These are phyloP conservation scores for Russula dissimulans DNA, from an alignment of 768 basidiomycete species.

Conservation along the genomic window DNA sequence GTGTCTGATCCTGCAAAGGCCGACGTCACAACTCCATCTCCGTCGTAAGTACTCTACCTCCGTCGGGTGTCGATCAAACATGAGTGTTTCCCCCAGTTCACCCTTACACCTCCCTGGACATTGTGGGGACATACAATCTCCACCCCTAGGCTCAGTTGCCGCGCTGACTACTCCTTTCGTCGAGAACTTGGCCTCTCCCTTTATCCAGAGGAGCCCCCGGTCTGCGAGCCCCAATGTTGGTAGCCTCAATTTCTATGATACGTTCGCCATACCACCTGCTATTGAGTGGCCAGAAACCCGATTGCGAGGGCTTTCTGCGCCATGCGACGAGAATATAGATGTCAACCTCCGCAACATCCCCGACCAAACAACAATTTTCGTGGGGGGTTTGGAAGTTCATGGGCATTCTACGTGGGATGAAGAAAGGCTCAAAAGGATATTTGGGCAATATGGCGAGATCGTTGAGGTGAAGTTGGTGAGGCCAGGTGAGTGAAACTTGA, in stretches of 20 bases:
- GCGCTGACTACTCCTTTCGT: slow-evolving; percentile 13
- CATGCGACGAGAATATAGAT: slow-evolving; percentile 9
- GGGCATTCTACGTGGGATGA: slow-evolving; percentile 64
- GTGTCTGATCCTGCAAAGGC: neutral
- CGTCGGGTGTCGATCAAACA: neutral
- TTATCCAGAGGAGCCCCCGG: slow-evolving; percentile 22
- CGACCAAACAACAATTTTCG: slow-evolving; percentile 65
- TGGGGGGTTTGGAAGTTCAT: slow-evolving; percentile 62
- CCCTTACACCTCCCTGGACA: neutral
- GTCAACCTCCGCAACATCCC: slow-evolving; percentile 32
- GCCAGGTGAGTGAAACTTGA: slow-evolving; percentile 40
- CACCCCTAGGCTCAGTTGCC: neutral
- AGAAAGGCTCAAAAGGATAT: slow-evolving; percentile 46
- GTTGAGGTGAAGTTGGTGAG: slow-evolving; percentile 56
- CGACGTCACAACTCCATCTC: neutral
- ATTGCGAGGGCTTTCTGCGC: neutral
- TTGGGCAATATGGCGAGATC: slow-evolving; percentile 55
- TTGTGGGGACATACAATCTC: neutral
- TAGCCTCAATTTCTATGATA: slow-evolving; percentile 41
- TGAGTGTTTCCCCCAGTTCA: neutral
- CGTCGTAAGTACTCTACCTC: neutral
- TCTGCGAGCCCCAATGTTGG: slow-evolving; percentile 37
- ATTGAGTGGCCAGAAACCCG: slow-evolving; percentile 1
- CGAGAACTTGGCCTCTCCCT: slow-evolving; percentile 20
- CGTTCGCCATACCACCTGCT: slow-evolving; percentile 35